Percentiles rank a stretch among this genome's conserved stretches.
phyloP scores from a whole-genome alignment of 352 stramenopile species.

The Thalassiosira sp. region DNA sequence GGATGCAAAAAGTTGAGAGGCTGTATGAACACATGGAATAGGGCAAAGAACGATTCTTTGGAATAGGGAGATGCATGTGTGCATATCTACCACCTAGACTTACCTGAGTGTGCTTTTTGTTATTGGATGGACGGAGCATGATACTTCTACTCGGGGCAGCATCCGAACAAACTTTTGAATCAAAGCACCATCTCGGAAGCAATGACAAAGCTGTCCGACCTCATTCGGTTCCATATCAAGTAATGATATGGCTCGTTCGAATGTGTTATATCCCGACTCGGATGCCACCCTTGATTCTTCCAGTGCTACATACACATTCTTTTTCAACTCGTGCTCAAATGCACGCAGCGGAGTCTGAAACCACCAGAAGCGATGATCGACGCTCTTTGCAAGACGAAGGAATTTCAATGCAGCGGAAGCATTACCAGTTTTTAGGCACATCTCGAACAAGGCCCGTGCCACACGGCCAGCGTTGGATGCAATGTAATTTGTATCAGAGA shows the following conservation, averaged over 20 bases:
- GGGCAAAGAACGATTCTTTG: constrained; percentile 20
- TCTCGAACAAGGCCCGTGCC: constrained; percentile 97
- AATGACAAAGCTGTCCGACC: constrained; percentile 77
- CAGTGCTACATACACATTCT: constrained; percentile 88
- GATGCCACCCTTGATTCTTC: constrained; percentile 82
- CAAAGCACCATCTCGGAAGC: constrained; percentile 58
- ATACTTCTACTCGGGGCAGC: constrained; percentile 77
- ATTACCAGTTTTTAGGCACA: constrained; percentile 83
- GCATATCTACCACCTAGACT: background rate
- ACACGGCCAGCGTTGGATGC: constrained; percentile 97
- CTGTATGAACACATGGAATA: background rate
- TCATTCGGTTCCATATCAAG: constrained; percentile 86
- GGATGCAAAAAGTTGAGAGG: constrained; percentile 6
- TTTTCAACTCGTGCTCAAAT: constrained; percentile 88
- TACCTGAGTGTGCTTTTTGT: constrained; percentile 90
- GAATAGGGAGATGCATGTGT: background rate
- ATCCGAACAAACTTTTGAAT: constrained; percentile 76
- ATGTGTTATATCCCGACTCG: constrained; percentile 62
- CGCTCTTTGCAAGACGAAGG: constrained; percentile 93
- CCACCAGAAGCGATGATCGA: constrained; percentile 98
- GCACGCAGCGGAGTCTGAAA: constrained; percentile 93
- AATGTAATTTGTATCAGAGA: constrained; percentile 99
- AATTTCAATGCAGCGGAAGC: constrained; percentile 87
- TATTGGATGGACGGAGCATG: constrained; percentile 90
- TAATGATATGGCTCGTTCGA: constrained; percentile 79